Conservation (phyloP, 176 grass and related monocot species). For the Dactylis glomerata region DNA sequence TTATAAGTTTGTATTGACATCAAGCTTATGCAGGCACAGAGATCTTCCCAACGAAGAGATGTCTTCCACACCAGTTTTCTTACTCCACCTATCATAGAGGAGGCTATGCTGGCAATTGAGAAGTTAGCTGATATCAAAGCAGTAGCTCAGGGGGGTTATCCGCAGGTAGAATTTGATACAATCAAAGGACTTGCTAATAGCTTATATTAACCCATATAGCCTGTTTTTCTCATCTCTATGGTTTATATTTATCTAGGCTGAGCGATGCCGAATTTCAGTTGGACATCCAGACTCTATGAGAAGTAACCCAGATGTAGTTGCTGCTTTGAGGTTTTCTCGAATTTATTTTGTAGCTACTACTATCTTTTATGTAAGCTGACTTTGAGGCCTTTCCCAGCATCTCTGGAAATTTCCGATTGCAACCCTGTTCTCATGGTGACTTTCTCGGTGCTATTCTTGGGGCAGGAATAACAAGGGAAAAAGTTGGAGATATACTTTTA, state of each 20-base stretch:
- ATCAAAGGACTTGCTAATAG: conserved; percentile 2
- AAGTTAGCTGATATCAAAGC: conserved; percentile 75
- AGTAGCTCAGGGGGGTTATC: conserved; percentile 90
- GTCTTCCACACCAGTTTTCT: conserved; percentile 81
- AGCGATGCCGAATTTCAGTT: conserved; percentile 80
- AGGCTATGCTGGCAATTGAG: conserved; percentile 63
- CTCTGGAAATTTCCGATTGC: conserved; percentile 86
- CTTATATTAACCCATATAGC: conserved; percentile 2
- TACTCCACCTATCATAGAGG: conserved; percentile 68
- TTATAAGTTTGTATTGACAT: background rate
- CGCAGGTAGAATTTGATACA: conserved; percentile 51
- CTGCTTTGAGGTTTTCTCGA: conserved; percentile 84
- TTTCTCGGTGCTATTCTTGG: conserved; percentile 93
- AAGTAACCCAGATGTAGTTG: conserved; percentile 78
- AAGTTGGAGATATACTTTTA: conserved; percentile 94
- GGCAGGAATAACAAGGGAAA: conserved; percentile 82
- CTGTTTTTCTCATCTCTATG: background rate
- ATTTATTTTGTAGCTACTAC: conserved; percentile 13
- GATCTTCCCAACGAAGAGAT: conserved; percentile 63
- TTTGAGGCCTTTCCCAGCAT: conserved; percentile 54
- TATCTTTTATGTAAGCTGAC: conserved; percentile 41
- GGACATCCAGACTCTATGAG: conserved; percentile 65
- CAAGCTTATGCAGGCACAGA: conserved; percentile 48
- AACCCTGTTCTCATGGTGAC: conserved; percentile 87
- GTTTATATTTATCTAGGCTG: conserved; percentile 53